Base-by-base conservation (phyloP, 1,284 basidiomycete species). In the Grifola frondosa region DNA sequence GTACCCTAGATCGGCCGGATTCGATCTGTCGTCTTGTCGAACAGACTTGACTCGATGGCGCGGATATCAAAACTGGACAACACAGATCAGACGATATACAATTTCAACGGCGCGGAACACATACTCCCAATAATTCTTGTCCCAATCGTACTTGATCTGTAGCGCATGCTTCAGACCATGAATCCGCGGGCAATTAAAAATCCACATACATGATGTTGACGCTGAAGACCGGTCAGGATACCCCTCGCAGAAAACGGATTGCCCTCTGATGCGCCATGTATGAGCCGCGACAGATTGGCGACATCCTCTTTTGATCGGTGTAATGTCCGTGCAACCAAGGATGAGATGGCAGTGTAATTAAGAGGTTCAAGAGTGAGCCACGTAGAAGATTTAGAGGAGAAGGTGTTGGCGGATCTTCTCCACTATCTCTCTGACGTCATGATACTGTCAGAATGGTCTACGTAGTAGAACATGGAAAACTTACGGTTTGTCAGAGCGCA, bases 361-460 rank as follows among this genome's bases (percentile, higher is more conserved):
- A 87, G 61, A 3, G 81, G 79, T 51, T 84, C 79, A 17, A 85
- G 65, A 25, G 68, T 69, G 26, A 87, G 80, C 81, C 82, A 85
- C 6, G 80, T 84, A 6, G 77, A 74, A 8, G 79, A 71, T 36
- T 75, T 70, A 43, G 65, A 75, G 7, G 69, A 65, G 56, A 84
- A 84, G 70, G 84, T 80, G n/a, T 8, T 60, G 61, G 20, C 69
- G 68, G 13, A 84, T 72, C 45, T 71, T 68, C 35, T 78, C 74
- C 8, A 82, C 64, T 53, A 50, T 71, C 62, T 53, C 77, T 68
- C 61, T 57, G 34, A 0, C n/a, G n/a, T n/a, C n/a, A n/a, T n/a
- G n/a, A n/a, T 21, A 29, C 22, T n/a, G 19, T 38, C 12, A 34
- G 35, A 11, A 44, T 22, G 42, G n/a, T 6, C 30, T 6, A 7